These are phyloP conservation scores for Acanthamoeba rhysodes DNA, from an alignment of 208 protist genomes.

Conservation along the genomic window DNA sequence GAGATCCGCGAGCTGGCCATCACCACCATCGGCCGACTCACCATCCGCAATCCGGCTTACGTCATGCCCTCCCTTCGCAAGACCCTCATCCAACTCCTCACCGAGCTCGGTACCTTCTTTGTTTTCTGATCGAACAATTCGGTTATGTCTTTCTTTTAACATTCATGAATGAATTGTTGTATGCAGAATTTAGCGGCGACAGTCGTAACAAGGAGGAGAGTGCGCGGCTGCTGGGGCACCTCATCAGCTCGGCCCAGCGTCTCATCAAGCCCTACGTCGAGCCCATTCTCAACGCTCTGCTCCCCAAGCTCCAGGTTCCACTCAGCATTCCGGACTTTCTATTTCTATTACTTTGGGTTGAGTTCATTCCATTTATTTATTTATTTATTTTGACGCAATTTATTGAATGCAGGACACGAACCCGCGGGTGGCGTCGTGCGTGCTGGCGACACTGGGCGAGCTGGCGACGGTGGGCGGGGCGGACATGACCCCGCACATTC, in stretches of 20 bases:
- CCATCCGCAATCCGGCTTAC: slow-evolving; percentile 92
- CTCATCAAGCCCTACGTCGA: slow-evolving; percentile 92
- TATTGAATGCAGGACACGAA: background rate
- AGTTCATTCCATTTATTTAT: too few relatives aligned
- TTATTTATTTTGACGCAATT: too few relatives aligned
- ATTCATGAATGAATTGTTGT: too few relatives aligned
- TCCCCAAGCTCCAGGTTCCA: slow-evolving; percentile 85
- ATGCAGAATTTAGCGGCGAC: slow-evolving; percentile 85
- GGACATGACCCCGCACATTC: slow-evolving; percentile 87
- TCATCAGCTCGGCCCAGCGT: slow-evolving; percentile 88
- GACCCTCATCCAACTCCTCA: slow-evolving; percentile 94
- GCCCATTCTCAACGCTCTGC: slow-evolving; percentile 90
- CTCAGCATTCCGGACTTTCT: too few relatives aligned
- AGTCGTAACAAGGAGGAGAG: slow-evolving; percentile 89
- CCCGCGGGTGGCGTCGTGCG: slow-evolving; percentile 74
- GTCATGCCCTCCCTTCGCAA: slow-evolving; percentile 94
- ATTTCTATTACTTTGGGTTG: too few relatives aligned
- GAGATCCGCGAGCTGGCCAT: slow-evolving; percentile 92
- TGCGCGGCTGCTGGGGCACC: slow-evolving; percentile 88
- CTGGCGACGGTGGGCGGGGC: slow-evolving; percentile 88
- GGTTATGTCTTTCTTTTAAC: too few relatives aligned
- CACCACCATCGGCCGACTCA: slow-evolving; percentile 92
- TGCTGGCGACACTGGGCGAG: slow-evolving; percentile 91
- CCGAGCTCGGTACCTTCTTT: slow-evolving; percentile 87
- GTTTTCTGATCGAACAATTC: too few relatives aligned